These are phyloP conservation scores for Neurospora crassa DNA, from an alignment of 2,329 filamentous ascomycete species.

Conservation along the genomic window DNA sequence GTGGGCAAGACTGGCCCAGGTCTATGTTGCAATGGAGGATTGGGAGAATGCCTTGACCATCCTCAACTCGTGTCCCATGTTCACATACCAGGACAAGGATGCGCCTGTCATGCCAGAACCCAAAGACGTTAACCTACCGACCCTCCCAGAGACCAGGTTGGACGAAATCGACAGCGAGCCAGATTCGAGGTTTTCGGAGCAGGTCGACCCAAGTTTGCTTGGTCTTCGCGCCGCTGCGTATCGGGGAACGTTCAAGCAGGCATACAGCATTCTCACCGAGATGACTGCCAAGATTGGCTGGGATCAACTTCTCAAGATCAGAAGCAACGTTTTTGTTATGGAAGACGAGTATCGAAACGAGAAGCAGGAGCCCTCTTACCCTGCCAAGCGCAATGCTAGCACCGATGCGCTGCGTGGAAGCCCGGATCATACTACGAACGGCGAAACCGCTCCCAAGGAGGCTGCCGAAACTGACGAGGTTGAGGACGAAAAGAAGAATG, in stretches of 20 bases:
- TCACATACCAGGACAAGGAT: constrained; percentile 98
- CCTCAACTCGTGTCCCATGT: constrained; percentile 98
- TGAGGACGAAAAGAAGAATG: constrained; percentile 17
- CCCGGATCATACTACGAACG: constrained; percentile 48
- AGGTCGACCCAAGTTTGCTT: constrained; percentile 77
- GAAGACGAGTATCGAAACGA: constrained; percentile 96
- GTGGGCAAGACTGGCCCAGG: constrained; percentile 86
- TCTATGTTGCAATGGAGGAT: constrained; percentile 88
- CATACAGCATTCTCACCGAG: constrained; percentile 87
- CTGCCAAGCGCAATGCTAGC: constrained; percentile 62
- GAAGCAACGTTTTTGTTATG: constrained; percentile 98
- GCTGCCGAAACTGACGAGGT: constrained; percentile 21
- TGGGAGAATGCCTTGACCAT: constrained; percentile 95
- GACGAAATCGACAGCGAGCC: constrained; percentile 95
- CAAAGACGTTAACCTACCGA: constrained; percentile 75
- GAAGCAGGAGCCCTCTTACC: constrained; percentile 50
- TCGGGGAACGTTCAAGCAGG: constrained; percentile 90
- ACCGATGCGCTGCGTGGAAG: constrained; percentile 67
- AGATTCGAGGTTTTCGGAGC: constrained; percentile 69
- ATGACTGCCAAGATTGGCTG: constrained; percentile 96
- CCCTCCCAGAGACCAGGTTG: constrained; percentile 77
- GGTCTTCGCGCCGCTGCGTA: constrained; percentile 83
- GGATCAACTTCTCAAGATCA: constrained; percentile 89
- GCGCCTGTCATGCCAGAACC: constrained; percentile 90
- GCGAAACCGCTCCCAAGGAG: constrained; percentile 27